phyloP scores from a whole-genome alignment of 2,329 filamentous ascomycete genomes.

The Apiospora arundinis region DNA sequence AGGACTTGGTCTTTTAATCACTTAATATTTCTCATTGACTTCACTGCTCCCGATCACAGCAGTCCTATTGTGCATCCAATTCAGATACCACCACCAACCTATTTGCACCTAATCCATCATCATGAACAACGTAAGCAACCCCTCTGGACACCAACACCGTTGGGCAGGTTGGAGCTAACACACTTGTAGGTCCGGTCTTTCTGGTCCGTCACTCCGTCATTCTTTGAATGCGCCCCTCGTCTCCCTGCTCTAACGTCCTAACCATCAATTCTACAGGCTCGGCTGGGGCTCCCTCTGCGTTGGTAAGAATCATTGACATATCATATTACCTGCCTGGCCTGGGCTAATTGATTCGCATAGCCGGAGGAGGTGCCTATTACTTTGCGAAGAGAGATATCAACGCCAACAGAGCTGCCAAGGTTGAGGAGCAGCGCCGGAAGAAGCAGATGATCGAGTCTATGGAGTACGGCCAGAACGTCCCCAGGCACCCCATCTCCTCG shows the following conservation, averaged over 20 bases:
- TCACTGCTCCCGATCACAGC: background rate
- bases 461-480: conserved; percentile 52
- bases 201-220: conserved; percentile 25
- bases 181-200: conserved; percentile 27
- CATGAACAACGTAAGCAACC: conserved; percentile 29
- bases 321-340: conserved; percentile 21
- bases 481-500: conserved; percentile 42
- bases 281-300: conserved; percentile 91
- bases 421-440: conserved; percentile 70
- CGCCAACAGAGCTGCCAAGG: conserved; percentile 78
- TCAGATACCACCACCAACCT: background rate
- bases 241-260: conserved; percentile 13
- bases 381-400: conserved; percentile 97
- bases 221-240: conserved; percentile 29
- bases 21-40: conserved; percentile 16
- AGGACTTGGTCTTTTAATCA: background rate
- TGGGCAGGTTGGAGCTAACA: conserved; percentile 21
- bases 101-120: background rate
- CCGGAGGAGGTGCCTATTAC: conserved; percentile 90
- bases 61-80: background rate
- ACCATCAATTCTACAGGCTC: conserved; percentile 61
- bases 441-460: conserved; percentile 64
- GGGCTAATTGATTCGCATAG: conserved; percentile 49
- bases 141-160: background rate
- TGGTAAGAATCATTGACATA: conserved; percentile 59